A percentile compares a stretch with the other conserved stretches of the same genome.
Evolutionary conservation across 441 rosid species (phyloP).

Genomic region (Pelargonium cotyledonis): DNA sequence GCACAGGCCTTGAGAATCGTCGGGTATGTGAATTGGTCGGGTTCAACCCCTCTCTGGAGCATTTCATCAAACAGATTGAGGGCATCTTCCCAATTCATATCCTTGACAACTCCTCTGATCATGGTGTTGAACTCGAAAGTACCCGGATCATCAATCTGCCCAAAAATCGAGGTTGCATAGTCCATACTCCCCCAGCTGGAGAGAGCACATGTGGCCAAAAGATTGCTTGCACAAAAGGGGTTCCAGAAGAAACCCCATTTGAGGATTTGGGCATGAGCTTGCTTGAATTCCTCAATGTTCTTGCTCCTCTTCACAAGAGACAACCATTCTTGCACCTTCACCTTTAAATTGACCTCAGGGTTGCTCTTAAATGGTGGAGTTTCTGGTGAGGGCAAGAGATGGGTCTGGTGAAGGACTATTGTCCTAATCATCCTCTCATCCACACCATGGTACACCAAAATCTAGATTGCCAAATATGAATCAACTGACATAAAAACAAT

Average conservation of each 20-base stretch:
- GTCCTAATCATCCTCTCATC: conserved; percentile 38
- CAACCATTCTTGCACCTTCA: conserved; percentile 52
- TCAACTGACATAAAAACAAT: background rate
- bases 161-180: conserved; percentile 53
- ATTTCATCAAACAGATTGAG: conserved; percentile 43
- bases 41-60: conserved; percentile 42
- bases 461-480: background rate
- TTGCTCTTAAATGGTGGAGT: conserved; percentile 20
- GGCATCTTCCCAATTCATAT: conserved; percentile 36
- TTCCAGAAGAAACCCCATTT: conserved; percentile 50
- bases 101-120: conserved; percentile 50
- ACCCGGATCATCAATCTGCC: conserved; percentile 45
- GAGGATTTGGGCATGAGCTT: conserved; percentile 52
- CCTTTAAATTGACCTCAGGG: conserved; percentile 24
- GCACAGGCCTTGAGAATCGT: conserved; percentile 54
- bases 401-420: conserved; percentile 30
- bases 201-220: conserved; percentile 50
- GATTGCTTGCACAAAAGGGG: conserved; percentile 48
- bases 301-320: conserved; percentile 53
- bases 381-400: conserved; percentile 22
- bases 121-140: conserved; percentile 52
- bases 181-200: conserved; percentile 65
- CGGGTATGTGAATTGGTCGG: conserved; percentile 67
- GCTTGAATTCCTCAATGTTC: conserved; percentile 51
- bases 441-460: conserved; percentile 24